Base-by-base conservation (phyloP, 345 rosid genomes). In the Lepidium didymum region DNA sequence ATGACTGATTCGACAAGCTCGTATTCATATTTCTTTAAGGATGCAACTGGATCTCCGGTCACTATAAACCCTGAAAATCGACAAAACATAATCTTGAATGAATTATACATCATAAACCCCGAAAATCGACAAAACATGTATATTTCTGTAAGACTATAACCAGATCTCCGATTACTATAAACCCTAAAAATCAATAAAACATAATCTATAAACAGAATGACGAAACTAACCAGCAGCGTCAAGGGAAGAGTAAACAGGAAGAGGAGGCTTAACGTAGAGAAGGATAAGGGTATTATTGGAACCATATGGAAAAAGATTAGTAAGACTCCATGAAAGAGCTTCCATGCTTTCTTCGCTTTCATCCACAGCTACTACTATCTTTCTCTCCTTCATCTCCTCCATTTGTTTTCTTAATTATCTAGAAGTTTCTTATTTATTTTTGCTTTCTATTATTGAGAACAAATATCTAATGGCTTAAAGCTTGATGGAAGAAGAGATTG, bases 301-400 rank as follows among this genome's bases (percentile, higher is more conserved):
- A 37, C 68, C 67, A 25, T 67, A 67, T 12, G 87, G 41, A 64
- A 85, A 68, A n/a, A 90, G 81, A 75, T 86, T 85, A 13, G 21
- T 29, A 51, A 90, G 83, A 70, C 94, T 90, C 96, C 96, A 90
- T 13, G 90, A 81, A 15, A 90, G 93, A 19, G 98, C 98, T 51
- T 79, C 67, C 97, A 90, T 92, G 81, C 98, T 93, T 81, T 88
- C 97, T 69, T 82, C 81, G 11, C 97, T 88, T 83, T 86, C 94
- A 52, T 93, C 98, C 47, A 93, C 90, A 9, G 96, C 97, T 67
- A 88, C 94, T 57, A 85, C 92, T 16, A 93, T 77, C 70, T 79
- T 87, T 33, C 63, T 76, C 44, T 72, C 69, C 64, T 46, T 69
- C n/a, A 16, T 72, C 56, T 66, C 72, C 43, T 65, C 76, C 73